Evolutionary conservation across 1,284 basidiomycete species (phyloP), one percentile per base, ranked within the genome.

Genomic region (Spongispora temasekensis): DNA sequence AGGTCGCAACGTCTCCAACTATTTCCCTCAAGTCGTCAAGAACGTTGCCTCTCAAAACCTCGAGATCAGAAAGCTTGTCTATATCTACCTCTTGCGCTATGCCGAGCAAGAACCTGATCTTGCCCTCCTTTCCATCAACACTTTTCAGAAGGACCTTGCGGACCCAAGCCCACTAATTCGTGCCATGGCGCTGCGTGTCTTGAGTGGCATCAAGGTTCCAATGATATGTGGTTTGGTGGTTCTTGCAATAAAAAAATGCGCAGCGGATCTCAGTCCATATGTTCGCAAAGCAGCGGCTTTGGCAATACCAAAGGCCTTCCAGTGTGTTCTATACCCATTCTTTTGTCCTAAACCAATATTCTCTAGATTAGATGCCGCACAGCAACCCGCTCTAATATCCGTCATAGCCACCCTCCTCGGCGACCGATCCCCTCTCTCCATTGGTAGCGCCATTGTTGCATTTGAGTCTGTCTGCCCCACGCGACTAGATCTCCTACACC

Each of bases 51-150:
- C 93, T 3, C 86, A 86, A 52, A 94, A 93, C 73, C 87, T 98
- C 53, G 95, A 98, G 76, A 92, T 98, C 66, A 89, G 96, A 64
- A 98, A 98, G 77, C 88, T 99, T 59, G 96, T 98, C 50, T 99
- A 98, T 77, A 97, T 98, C 67, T 98, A 97, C 77, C 89, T 99
- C 63, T 80, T 98, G 42, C 89, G 95, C 63, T 97, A 97, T 76
- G 95, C 97, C 50, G 88, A 92, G 53, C 87, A 89, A 54, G 94
- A 96, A 70, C 96, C 97, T 9, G 97, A 99, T 76, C 87, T 99
- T 56, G 93, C 97, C 1, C 79, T 99, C 37, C 83, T 99, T 27
- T 97, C 95, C 7, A 97, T 99, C 81, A 99, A 99, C 78, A 97
- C 97, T 12, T 98, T 98, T 73, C 97, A 99, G 77, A 95, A 95